Conservation (phyloP, 805 yeast species). For the Zygoascus flipseniorum region DNA sequence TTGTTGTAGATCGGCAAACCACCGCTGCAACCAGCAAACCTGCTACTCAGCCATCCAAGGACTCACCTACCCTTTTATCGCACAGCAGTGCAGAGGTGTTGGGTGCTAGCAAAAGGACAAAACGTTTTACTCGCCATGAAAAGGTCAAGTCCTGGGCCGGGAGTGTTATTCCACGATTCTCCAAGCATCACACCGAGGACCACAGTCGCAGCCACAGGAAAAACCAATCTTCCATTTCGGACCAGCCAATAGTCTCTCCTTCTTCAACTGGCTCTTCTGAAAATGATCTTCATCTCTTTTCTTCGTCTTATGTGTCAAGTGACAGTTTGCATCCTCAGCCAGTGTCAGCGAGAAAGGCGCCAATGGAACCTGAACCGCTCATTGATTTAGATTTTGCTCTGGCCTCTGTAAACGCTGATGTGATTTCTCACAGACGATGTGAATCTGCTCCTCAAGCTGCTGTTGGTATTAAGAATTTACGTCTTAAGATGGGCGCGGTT, state of each 20-base stretch:
- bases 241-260: not conserved
- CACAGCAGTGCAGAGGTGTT: slow-evolving; percentile 10
- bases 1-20: slow-evolving; percentile 3
- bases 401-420: slow-evolving; percentile 2
- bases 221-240: not conserved
- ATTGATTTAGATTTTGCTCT: slow-evolving; percentile 50
- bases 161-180: not conserved
- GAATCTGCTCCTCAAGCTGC: slow-evolving; percentile 48
- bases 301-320: slow-evolving; percentile 3
- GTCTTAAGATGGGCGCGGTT: slow-evolving; percentile 23
- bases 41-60: not conserved
- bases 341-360: slow-evolving; percentile 6
- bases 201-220: slow-evolving; percentile 1
- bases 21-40: not conserved
- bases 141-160: slow-evolving; percentile 34
- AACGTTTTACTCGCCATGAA: slow-evolving; percentile 18
- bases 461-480: slow-evolving; percentile 17
- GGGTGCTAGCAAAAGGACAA: not conserved
- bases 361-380: slow-evolving; percentile 41
- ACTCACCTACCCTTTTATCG: slow-evolving; percentile 3
- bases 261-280: not conserved
- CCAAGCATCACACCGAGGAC: not conserved
- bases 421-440: slow-evolving; percentile 37
- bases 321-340: slow-evolving; percentile 1
- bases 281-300: not conserved